Percentiles rank a stretch among this genome's conserved stretches.
Evolutionary conservation across 805 yeast genomes (phyloP).

Genomic region (Myxozyma neotropica): DNA sequence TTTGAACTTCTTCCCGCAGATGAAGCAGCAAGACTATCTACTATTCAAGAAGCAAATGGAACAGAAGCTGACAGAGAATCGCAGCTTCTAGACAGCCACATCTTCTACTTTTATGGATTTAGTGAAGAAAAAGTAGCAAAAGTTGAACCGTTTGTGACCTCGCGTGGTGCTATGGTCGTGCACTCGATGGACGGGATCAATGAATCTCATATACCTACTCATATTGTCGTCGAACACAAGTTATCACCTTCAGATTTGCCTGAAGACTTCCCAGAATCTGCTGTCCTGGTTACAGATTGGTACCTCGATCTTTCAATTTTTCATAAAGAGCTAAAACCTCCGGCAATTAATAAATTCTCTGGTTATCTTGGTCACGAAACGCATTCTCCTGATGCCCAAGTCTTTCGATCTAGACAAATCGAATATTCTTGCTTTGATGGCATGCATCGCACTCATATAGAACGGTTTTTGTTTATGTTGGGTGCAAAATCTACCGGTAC

Average conservation of each 20-base stretch:
- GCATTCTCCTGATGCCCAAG: slow-evolving; percentile 40
- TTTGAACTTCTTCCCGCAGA: slow-evolving; percentile 6
- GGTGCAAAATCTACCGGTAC: slow-evolving; percentile 56
- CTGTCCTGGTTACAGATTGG: slow-evolving; percentile 69
- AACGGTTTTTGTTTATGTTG: slow-evolving; percentile 58
- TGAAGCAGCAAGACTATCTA: not conserved
- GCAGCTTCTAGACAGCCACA: slow-evolving; percentile 7
- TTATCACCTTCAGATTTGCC: slow-evolving; percentile 18
- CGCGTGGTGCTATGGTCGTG: slow-evolving; percentile 26
- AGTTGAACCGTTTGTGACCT: slow-evolving; percentile 16
- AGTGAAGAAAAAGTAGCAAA: slow-evolving; percentile 1
- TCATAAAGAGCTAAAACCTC: slow-evolving; percentile 47
- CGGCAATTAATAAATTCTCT: slow-evolving; percentile 14
- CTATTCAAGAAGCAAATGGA: not conserved
- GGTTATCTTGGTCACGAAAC: slow-evolving; percentile 51
- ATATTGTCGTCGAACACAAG: slow-evolving; percentile 26
- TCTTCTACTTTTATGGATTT: slow-evolving; percentile 11
- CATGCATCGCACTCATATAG: slow-evolving; percentile 69
- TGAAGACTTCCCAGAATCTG: slow-evolving; percentile 25
- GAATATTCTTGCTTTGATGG: slow-evolving; percentile 78
- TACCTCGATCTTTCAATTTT: slow-evolving; percentile 72
- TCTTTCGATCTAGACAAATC: slow-evolving; percentile 43
- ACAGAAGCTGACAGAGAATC: slow-evolving; percentile 7
- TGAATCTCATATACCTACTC: slow-evolving; percentile 15
- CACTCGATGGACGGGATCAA: not conserved